These are phyloP conservation scores for Dryadomyces quercus-mongolicae DNA, from an alignment of 2,329 filamentous ascomycete genomes.

Conservation along the genomic window DNA sequence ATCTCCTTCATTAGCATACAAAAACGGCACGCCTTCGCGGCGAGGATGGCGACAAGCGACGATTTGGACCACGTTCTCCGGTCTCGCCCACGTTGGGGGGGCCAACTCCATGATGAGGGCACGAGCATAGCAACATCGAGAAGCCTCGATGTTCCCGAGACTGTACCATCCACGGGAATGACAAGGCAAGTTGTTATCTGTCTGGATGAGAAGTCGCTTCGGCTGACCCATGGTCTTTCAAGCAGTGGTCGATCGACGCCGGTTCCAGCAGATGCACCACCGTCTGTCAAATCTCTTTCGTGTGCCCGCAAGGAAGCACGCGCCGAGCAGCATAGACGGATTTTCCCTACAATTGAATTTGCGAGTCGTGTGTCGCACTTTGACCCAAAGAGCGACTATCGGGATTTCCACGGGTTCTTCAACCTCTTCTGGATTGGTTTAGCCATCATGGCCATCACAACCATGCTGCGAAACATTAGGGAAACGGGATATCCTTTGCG, in stretches of 20 bases:
- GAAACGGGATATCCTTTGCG: conserved; percentile 82
- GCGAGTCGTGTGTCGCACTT: conserved; percentile 87
- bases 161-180: conserved; percentile 26
- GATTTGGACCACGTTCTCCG: conserved; percentile 32
- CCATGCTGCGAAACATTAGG: conserved; percentile 84
- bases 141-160: conserved; percentile 20
- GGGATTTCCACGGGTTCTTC: conserved; percentile 95
- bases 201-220: neutral
- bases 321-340: conserved; percentile 65
- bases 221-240: neutral
- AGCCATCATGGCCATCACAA: conserved; percentile 92
- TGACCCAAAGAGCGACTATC: conserved; percentile 81
- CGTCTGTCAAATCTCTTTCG: conserved; percentile 77
- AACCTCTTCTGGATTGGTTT: conserved; percentile 96
- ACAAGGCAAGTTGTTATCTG: conserved; percentile 27
- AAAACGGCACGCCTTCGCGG: too few relatives aligned
- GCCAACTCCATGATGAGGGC: conserved; percentile 31
- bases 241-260: conserved; percentile 71
- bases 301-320: conserved; percentile 73
- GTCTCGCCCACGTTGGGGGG: conserved; percentile 36
- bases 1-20: too few relatives aligned
- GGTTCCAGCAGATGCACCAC: conserved; percentile 79
- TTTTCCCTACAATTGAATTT: conserved; percentile 92
- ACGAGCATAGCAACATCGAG: neutral
- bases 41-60: neutral